A percentile compares a stretch with the other conserved stretches of the same genome.
Conservation (phyloP, 2,329 filamentous ascomycete species). For the Botrytis galanthina region DNA sequence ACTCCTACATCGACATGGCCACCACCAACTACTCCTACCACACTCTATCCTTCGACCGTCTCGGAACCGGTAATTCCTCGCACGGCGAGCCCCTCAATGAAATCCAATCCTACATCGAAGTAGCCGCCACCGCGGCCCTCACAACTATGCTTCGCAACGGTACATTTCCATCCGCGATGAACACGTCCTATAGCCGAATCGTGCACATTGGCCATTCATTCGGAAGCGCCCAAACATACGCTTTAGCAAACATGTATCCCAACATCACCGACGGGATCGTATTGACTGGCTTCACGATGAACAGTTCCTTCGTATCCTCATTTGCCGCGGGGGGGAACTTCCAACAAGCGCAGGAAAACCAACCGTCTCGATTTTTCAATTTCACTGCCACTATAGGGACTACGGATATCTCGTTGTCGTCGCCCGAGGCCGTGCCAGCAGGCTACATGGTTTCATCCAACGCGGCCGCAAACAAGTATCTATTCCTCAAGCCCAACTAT, state of each 20-base stretch:
- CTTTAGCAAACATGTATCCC: not conserved
- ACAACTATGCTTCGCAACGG: slow-evolving; percentile 13
- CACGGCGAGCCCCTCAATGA: slow-evolving; percentile 24
- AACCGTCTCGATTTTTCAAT: not conserved
- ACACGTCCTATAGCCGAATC: not conserved
- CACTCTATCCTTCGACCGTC: slow-evolving; percentile 27
- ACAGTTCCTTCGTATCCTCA: not conserved
- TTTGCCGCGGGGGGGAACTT: not conserved
- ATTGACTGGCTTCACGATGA: not conserved
- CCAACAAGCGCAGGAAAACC: slow-evolving; percentile 1
- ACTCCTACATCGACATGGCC: slow-evolving; percentile 15
- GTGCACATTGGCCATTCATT: not conserved
- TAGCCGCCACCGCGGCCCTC: slow-evolving; percentile 18
- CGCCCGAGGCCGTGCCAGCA: not conserved
- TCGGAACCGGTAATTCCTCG: slow-evolving; percentile 21
- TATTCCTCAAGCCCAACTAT: not conserved
- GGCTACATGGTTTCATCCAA: not conserved
- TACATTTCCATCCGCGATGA: not conserved
- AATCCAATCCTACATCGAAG: slow-evolving; percentile 23
- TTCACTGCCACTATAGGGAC: too few relatives aligned
- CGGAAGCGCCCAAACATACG: not conserved
- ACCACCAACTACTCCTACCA: slow-evolving; percentile 19
- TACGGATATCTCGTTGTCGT: not conserved
- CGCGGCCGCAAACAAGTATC: not conserved
- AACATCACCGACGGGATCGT: not conserved